Evolutionary conservation across 2,329 filamentous ascomycete species (phyloP).

Genomic region (Diaporthe ilicicola): DNA sequence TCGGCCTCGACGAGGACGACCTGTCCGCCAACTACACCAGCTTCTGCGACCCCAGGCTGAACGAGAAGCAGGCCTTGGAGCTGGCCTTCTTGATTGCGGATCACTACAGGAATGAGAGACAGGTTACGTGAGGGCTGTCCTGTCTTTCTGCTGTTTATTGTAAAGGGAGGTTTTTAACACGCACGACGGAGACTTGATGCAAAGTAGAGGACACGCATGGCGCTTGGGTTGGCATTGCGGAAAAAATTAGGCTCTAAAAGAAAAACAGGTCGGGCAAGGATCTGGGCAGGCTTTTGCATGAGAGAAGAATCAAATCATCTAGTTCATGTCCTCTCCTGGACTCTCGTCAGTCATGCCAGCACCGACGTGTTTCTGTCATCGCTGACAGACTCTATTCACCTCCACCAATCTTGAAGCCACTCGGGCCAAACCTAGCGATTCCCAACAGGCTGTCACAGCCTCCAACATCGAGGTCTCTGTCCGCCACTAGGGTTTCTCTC

Average conservation of each 20-base stretch:
- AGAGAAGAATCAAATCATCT: slow-evolving; percentile 13
- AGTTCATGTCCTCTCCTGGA: not conserved
- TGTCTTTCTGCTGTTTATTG: not conserved
- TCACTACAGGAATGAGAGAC: slow-evolving; percentile 64
- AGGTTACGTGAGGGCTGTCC: not conserved
- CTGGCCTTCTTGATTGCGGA: slow-evolving; percentile 92
- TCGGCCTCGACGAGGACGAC: slow-evolving; percentile 87
- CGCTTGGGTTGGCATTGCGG: slow-evolving; percentile 1
- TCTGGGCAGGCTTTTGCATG: not conserved
- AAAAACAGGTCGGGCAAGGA: not conserved
- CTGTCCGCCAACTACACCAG: slow-evolving; percentile 91
- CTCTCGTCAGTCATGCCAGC: slow-evolving; percentile 1
- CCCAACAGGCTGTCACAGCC: slow-evolving; percentile 23
- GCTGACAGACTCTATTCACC: slow-evolving; percentile 7
- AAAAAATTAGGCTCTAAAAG: not conserved
- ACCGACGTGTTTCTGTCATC: not conserved
- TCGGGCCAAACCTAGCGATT: not conserved
- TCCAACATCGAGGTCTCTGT: not conserved
- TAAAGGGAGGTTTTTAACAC: not conserved
- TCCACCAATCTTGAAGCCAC: not conserved
- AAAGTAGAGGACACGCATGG: not conserved
- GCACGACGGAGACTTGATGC: not conserved
- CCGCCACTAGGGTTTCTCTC: not conserved
- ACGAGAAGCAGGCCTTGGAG: slow-evolving; percentile 97
- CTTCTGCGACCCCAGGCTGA: slow-evolving; percentile 93